phyloP scores from a whole-genome alignment of 768 basidiomycete species.

The Podaxis pistillaris region DNA sequence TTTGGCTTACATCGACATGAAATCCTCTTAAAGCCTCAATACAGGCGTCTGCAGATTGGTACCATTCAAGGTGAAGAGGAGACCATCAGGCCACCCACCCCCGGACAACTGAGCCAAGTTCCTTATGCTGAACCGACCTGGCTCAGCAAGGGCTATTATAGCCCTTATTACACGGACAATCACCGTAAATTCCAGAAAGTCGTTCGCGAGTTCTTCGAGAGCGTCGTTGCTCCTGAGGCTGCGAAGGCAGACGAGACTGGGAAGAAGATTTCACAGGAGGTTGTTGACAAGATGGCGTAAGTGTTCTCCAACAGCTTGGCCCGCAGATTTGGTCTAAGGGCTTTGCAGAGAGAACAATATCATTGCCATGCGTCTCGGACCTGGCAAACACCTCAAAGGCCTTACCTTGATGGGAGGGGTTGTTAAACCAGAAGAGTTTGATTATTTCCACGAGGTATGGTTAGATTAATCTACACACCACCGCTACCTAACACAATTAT shows the following conservation, averaged over 20 bases:
- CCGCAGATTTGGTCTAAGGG: not conserved
- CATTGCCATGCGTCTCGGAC: constrained; percentile 88
- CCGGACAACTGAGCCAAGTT: constrained; percentile 30
- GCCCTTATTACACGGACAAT: constrained; percentile 36
- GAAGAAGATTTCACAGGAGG: constrained; percentile 79
- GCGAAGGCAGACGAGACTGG: constrained; percentile 81
- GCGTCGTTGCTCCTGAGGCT: constrained; percentile 75
- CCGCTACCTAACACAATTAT: not conserved
- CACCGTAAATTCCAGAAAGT: constrained; percentile 76
- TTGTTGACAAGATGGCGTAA: constrained; percentile 83
- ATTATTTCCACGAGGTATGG: constrained; percentile 88
- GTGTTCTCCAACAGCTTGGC: constrained; percentile 21
- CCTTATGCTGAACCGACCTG: constrained; percentile 35
- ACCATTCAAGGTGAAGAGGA: constrained; percentile 28
- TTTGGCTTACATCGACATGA: constrained; percentile 33
- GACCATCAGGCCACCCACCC: constrained; percentile 25
- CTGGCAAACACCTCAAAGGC: constrained; percentile 85
- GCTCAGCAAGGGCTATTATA: constrained; percentile 30
- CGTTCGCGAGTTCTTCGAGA: constrained; percentile 74
- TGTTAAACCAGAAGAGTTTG: constrained; percentile 80
- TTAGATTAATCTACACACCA: not conserved
- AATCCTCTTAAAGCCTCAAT: constrained; percentile 30
- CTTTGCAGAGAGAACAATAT: constrained; percentile 66
- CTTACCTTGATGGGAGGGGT: constrained; percentile 72
- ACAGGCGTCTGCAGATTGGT: constrained; percentile 31